A percentile compares a stretch with the other conserved stretches of the same genome.
phyloP scores from a whole-genome alignment of 805 yeast species.

The Yarrowia osloensis region DNA sequence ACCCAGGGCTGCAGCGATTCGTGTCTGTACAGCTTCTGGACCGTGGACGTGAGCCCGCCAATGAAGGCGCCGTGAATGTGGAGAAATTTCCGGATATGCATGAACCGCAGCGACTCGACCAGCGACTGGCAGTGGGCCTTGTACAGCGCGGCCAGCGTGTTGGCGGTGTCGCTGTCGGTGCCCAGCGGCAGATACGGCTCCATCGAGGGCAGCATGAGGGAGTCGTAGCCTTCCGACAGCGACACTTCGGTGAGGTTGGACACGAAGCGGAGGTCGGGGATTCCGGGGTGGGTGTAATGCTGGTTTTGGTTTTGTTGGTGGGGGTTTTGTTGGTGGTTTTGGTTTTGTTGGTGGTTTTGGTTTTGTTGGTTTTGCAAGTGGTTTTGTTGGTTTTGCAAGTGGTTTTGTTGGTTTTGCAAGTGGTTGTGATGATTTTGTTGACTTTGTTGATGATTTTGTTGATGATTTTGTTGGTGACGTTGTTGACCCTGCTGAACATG shows the following conservation, averaged over 20 bases:
- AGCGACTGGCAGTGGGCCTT: constrained; percentile 63
- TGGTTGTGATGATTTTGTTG: neutral
- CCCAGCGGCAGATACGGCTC: constrained; percentile 49
- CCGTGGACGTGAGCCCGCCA: constrained; percentile 62
- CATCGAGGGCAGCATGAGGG: constrained; percentile 44
- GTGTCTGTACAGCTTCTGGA: constrained; percentile 56
- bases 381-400: neutral
- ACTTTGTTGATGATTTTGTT: neutral
- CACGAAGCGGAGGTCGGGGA: constrained; percentile 28
- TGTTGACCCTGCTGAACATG: neutral
- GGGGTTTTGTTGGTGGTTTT: neutral
- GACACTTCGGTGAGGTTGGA: constrained; percentile 24
- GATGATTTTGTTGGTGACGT: neutral
- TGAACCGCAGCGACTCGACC: constrained; percentile 64
- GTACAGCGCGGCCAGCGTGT: constrained; percentile 63
- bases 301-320: neutral
- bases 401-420: neutral
- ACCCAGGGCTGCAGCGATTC: constrained; percentile 62
- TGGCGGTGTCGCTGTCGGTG: constrained; percentile 58
- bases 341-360: neutral
- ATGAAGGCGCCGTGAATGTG: constrained; percentile 55
- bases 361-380: neutral
- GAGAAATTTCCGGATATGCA: constrained; percentile 65
- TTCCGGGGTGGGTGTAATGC: neutral
- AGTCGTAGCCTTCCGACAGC: constrained; percentile 23